These are phyloP conservation scores for Aspergillus sp. DNA, from an alignment of 2,329 filamentous ascomycete species.

Conservation along the genomic window DNA sequence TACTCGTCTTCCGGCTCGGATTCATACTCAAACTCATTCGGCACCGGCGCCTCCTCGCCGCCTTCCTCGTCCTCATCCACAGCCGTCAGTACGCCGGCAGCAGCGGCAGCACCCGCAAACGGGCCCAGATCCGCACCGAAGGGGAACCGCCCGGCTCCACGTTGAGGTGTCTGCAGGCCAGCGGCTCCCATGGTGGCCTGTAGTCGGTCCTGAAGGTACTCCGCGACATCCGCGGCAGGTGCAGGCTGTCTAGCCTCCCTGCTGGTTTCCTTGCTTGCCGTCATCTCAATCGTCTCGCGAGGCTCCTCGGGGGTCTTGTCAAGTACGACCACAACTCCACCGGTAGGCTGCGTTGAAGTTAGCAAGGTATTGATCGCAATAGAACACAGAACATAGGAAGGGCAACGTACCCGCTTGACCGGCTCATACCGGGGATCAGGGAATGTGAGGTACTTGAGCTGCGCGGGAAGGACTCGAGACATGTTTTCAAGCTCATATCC, in stretches of 20 bases:
- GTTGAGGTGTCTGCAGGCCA: slow-evolving; percentile 36
- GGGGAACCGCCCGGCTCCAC: slow-evolving; percentile 26
- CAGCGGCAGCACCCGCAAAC: slow-evolving; percentile 63
- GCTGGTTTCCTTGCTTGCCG: slow-evolving; percentile 71
- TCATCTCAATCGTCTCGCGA: slow-evolving; percentile 84
- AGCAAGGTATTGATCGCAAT: slow-evolving; percentile 32
- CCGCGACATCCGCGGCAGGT: slow-evolving; percentile 24
- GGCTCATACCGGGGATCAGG: slow-evolving; percentile 87
- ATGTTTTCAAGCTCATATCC: slow-evolving; percentile 97
- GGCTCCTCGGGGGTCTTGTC: slow-evolving; percentile 78
- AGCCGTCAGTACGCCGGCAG: slow-evolving; percentile 78
- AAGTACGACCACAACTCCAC: slow-evolving; percentile 86
- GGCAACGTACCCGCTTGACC: slow-evolving; percentile 73
- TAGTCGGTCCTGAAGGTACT: slow-evolving; percentile 47
- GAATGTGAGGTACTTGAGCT: slow-evolving; percentile 96
- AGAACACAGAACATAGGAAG: slow-evolving; percentile 2
- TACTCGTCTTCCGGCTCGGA: slow-evolving; percentile 41
- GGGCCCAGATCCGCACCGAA: slow-evolving; percentile 24
- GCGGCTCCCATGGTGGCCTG: slow-evolving; percentile 40
- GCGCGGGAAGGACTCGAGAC: slow-evolving; percentile 86
- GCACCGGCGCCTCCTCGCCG: slow-evolving; percentile 50
- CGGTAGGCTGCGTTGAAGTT: slow-evolving; percentile 70
- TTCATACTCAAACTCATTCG: slow-evolving; percentile 50
- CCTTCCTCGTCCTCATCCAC: slow-evolving; percentile 70
- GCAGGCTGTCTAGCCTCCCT: slow-evolving; percentile 37